Percentiles rank a stretch among this genome's conserved stretches.
Conservation (phyloP, 805 yeast genomes). For the Komagataella ulmi region DNA sequence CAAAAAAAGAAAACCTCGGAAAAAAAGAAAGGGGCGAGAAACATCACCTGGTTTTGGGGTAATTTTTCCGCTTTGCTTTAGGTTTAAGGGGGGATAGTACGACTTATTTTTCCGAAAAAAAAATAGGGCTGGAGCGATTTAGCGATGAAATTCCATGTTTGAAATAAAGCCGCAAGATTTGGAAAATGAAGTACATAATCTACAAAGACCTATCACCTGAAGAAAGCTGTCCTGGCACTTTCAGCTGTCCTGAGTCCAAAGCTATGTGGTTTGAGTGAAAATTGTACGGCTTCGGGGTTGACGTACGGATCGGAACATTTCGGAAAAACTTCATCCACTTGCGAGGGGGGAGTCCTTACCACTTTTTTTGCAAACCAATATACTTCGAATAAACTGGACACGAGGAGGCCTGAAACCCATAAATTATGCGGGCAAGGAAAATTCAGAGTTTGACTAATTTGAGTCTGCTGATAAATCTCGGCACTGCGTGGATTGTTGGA, state of each 20-base stretch:
- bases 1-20: background rate
- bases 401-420: background rate
- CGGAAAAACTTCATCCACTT: background rate
- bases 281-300: background rate
- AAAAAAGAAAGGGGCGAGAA: background rate
- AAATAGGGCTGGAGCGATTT: background rate
- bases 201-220: background rate
- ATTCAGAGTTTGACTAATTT: background rate
- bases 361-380: background rate
- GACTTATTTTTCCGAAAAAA: background rate
- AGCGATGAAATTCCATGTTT: background rate
- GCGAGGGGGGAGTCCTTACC: background rate
- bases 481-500: background rate
- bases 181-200: background rate
- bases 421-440: background rate
- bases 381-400: background rate
- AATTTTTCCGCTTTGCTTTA: background rate
- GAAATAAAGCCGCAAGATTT: background rate
- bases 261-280: background rate
- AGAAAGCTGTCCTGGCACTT: background rate
- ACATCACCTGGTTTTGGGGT: background rate
- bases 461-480: background rate
- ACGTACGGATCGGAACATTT: background rate
- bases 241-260: background rate
- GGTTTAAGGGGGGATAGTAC: constrained; percentile 6